phyloP scores from a whole-genome alignment of 257 asterid genomes.

The Linderniella brevidens region DNA sequence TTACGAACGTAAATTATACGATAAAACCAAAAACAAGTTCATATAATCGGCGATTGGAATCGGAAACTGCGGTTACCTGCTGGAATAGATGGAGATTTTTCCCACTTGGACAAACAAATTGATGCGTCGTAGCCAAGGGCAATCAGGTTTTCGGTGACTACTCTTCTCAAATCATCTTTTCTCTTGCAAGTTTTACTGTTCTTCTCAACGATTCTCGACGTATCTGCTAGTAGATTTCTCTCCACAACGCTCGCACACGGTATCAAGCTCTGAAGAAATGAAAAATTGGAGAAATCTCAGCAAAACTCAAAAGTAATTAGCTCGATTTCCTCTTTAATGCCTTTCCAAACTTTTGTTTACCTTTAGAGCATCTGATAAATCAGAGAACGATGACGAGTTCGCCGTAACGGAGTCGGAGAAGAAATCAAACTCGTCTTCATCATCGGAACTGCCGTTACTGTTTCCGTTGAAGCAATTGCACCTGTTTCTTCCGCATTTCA shows the following conservation, averaged over 20 bases:
- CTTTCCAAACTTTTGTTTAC: constrained; percentile 14
- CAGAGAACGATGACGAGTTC: constrained; percentile 37
- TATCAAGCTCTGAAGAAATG: constrained; percentile 28
- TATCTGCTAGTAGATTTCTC: constrained; percentile 37
- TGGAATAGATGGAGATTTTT: constrained; percentile 28
- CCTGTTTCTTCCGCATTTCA: constrained; percentile 61
- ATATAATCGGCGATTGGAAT: no score
- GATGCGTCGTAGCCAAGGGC: constrained; percentile 47
- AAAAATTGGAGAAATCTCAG: neutral
- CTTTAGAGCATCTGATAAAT: constrained; percentile 68
- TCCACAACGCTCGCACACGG: constrained; percentile 27
- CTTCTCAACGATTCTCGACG: constrained; percentile 34
- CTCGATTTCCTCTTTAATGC: neutral
- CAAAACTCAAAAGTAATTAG: neutral
- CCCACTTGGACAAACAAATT: constrained; percentile 54
- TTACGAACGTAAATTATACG: no score
- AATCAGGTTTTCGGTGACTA: constrained; percentile 27
- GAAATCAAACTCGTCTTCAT: constrained; percentile 39
- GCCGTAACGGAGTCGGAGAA: constrained; percentile 38
- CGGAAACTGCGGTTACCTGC: constrained; percentile 21
- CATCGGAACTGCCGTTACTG: constrained; percentile 79
- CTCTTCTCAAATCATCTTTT: constrained; percentile 22
- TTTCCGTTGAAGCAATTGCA: constrained; percentile 87
- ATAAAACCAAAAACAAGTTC: no score
- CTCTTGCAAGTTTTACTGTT: constrained; percentile 25